Conservation (phyloP, 2,329 filamentous ascomycete species). For the Fusarium hainanense region DNA sequence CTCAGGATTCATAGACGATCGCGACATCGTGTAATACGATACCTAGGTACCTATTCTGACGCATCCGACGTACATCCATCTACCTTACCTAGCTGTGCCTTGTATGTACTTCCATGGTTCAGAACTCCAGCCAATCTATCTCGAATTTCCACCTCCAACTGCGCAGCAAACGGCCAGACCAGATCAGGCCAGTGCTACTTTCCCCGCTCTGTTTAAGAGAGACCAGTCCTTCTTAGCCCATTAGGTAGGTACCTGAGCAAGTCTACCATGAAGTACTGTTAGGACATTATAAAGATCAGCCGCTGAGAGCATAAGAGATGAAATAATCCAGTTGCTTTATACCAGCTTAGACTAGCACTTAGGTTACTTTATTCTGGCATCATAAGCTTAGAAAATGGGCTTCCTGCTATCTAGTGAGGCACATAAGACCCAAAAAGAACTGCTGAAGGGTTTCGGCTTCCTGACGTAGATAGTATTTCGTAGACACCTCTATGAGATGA, state of each 20-base stretch:
- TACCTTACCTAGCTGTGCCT: not conserved
- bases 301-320: not conserved
- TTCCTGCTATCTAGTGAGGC: not conserved
- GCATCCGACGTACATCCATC: not conserved
- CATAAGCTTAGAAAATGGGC: not conserved
- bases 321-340: not conserved
- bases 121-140: constrained; percentile 14
- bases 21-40: not conserved
- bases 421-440: not conserved
- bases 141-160: constrained; percentile 17
- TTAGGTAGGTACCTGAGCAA: not conserved
- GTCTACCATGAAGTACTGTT: not conserved
- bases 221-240: not conserved
- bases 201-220: constrained; percentile 39
- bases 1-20: not conserved
- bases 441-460: not conserved
- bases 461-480: not conserved
- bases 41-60: not conserved
- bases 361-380: not conserved
- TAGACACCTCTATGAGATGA: not conserved
- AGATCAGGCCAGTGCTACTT: constrained; percentile 32
- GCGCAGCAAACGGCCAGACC: constrained; percentile 6
- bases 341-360: not conserved
- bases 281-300: not conserved
- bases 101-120: not conserved